Base-by-base conservation (phyloP, 345 rosid species). In the Moricandia arvensis region DNA sequence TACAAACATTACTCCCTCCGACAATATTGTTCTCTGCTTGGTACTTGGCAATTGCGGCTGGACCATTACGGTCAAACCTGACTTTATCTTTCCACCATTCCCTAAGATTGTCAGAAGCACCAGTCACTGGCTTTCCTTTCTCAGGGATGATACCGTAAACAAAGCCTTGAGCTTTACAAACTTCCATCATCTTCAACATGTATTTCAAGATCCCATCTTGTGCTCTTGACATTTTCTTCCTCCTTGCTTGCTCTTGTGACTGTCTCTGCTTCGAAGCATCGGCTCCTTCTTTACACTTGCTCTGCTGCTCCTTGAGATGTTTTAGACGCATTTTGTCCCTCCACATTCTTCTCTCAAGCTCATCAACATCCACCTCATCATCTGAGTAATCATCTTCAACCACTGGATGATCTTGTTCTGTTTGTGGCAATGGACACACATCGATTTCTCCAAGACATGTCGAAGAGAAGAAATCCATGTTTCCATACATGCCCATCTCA, bases 31-130 rank as follows among this genome's bases (percentile, higher is more conserved):
- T 79, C 59, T 87, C 91, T 0, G 81, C 84, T 72, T 79, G 82
- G 66, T 88, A 88, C 68, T 87, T 88, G 2, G 90, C 80, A 41
- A 90, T 88, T 0, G 96, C 96, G 0, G 96, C 96, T 1, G 96
- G 96, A 61, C 93, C 96, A 15, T 90, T 90, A 29, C 93, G 82
- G 61, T 90, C 96, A 68, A 90, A 90, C 76, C 96, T 79, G 7
- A 90, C 96, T 45, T 88, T 90, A 62, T 90, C 96, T 85, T 90
- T 90, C 96, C 96, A 90, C 96, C 96, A 90, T 15, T 88, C 93
- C 24, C 96, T 83, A n/a, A 90, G 85, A 71, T 88, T 90, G 74
- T 90, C 96, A 1, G 96, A 90, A n/a, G 96, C 91, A 33, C 96
- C 96, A n/a, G 87, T 87, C 55, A 90, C 96, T 0, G 96, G 93